A percentile compares a stretch with the other conserved stretches of the same genome.
Evolutionary conservation across 2,329 filamentous ascomycete genomes (phyloP).

Genomic region (Ophiostoma ulmi): DNA sequence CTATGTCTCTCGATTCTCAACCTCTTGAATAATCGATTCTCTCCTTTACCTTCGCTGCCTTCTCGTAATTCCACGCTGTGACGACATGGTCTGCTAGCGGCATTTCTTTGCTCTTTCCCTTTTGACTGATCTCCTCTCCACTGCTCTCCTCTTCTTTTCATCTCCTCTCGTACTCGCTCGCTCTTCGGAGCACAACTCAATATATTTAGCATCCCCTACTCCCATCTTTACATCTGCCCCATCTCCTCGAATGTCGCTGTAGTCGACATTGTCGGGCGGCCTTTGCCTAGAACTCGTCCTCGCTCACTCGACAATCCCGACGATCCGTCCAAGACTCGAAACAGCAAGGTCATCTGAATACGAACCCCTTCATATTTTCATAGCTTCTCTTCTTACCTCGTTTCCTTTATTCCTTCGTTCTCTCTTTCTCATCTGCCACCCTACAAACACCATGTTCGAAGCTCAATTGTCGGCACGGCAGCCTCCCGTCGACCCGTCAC

Average conservation of each 20-base stretch:
- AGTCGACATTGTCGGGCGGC: conserved; percentile 2
- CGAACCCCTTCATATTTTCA: background rate
- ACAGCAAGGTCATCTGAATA: conserved; percentile 12
- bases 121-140: background rate
- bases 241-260: conserved; percentile 1
- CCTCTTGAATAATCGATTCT: background rate
- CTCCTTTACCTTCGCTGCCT: background rate
- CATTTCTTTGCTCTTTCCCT: background rate
- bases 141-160: background rate
- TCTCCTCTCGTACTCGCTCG: conserved; percentile 4
- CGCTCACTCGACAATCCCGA: conserved; percentile 7
- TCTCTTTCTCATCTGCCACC: background rate
- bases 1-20: background rate
- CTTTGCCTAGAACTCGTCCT: conserved; percentile 5
- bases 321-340: conserved; percentile 12
- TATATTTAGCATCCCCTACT: background rate
- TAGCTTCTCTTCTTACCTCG: background rate
- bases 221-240: background rate
- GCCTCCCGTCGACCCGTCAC: conserved; percentile 30
- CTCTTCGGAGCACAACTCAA: background rate
- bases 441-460: conserved; percentile 30
- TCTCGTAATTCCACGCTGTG: background rate
- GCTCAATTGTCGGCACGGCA: conserved; percentile 33
- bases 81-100: conserved; percentile 7
- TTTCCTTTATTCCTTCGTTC: background rate